These are phyloP conservation scores for Clarkia xantiana DNA, from an alignment of 345 rosid species.

Conservation along the genomic window DNA sequence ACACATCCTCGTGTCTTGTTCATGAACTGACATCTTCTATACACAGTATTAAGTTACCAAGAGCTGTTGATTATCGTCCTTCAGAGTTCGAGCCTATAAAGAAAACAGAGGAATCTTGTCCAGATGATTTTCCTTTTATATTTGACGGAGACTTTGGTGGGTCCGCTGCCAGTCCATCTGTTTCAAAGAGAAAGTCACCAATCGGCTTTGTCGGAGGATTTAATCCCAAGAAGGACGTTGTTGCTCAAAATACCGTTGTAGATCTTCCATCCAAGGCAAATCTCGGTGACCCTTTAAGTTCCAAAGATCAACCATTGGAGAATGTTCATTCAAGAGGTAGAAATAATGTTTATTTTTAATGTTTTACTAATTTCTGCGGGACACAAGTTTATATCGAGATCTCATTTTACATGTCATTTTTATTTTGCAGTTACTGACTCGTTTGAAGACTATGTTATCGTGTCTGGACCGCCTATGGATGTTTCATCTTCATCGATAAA, in stretches of 20 bases:
- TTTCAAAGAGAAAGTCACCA: constrained; percentile 28
- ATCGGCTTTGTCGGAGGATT: constrained; percentile 38
- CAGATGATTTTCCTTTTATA: constrained; percentile 76
- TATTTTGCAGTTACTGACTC: constrained; percentile 47
- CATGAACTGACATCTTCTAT: no score
- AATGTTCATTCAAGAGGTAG: constrained; percentile 42
- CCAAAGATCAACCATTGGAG: constrained; percentile 30
- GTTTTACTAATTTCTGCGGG: background rate
- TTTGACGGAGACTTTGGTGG: constrained; percentile 74
- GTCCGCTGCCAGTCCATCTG: constrained; percentile 65
- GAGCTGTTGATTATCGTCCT: constrained; percentile 32
- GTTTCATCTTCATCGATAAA: constrained; percentile 41
- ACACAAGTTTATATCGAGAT: background rate
- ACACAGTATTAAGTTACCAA: constrained; percentile 20
- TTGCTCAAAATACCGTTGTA: constrained; percentile 35
- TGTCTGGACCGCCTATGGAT: constrained; percentile 73
- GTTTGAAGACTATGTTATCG: constrained; percentile 76
- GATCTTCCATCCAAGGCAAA: constrained; percentile 27
- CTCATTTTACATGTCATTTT: background rate
- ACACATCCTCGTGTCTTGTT: no score
- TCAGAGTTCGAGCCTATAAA: constrained; percentile 35
- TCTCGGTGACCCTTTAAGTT: constrained; percentile 24
- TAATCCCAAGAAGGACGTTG: constrained; percentile 27
- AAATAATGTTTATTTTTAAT: constrained; percentile 3
- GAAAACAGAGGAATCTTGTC: constrained; percentile 48